Base-by-base conservation (phyloP, 2,329 filamentous ascomycete genomes). In the Didymellaceae sp. region DNA sequence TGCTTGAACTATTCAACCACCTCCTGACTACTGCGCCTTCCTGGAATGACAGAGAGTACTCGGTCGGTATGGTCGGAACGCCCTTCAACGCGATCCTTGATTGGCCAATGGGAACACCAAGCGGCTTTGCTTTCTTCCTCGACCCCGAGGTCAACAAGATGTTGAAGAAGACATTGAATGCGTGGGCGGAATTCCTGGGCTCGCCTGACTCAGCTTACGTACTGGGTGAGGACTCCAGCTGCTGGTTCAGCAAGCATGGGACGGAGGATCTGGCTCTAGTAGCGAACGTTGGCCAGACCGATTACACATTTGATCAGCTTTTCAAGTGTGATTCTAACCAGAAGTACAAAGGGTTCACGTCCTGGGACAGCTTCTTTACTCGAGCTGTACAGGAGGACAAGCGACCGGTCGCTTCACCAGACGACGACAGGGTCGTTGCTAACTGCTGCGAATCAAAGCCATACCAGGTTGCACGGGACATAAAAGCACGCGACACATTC, bases 341-440 rank as follows among this genome's bases (percentile, higher is more conserved):
- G 5, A 71, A 80, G 57, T 66, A 85, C 63, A 78, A 82, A 55
- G 86, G 86, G 14, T 89, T 77, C 74, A 81, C 77, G 47, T 87
- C 84, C 0, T 89, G 87, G 87, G 86, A 90, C 51, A 75, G 83
- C 62, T 90, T 89, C 74, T 89, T 90, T 73, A 87, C 84, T 0
- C 80, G 87, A 5, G 48, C 75, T 5, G 78, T 88, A 45, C 77
- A 72, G 7, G 77, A 82, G 3, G 73, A 72, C 0, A 77, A 82
- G 2, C 80, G 87, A 0, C 86, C 86, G 0, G 75, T 89, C 1
- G 82, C 81, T 0, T 74, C 69, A 0, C 82, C 83, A 0, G 77
- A 83, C 0, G 79, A 89, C 50, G 72, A 77, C 49, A 70, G 63
- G 24, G 73, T 84, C 17, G 81, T 90, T 45, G 80, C 75, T 40